Evolutionary conservation across 371 early-diverging fungal genomes (phyloP), one percentile per base, ranked within the genome.

Genomic region (Apophysomyces trapeziformis): DNA sequence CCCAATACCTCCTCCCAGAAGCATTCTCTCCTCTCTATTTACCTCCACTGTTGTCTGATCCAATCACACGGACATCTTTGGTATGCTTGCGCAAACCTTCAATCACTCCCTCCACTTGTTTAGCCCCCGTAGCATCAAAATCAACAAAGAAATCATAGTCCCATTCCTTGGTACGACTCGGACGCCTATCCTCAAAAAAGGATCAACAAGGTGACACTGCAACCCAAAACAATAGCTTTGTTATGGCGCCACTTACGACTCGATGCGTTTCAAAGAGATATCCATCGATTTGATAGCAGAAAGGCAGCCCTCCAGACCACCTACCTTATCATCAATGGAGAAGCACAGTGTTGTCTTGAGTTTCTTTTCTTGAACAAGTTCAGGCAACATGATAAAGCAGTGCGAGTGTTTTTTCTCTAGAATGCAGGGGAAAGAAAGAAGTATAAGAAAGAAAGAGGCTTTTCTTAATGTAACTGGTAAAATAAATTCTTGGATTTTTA

Each of bases 91-190:
- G 79, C 16, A 94, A 77, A 1, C 82, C 78, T 57, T 86, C 85
- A 37, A 89, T 77, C 0, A 90, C 87, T n/a, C 73, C 60, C 39
- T 78, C 61, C 35, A 93, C 86, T 65, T 89, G 85, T 14, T 75
- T 82, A 39, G 75, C 68, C 69, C 77, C 77, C 59, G 68, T 68
- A 4, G 93, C 90, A 64, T 86, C 83, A 58, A 97, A 91, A 72
- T 96, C 97, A 58, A 96, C 89, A 81, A 92, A 95, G 77, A 98
- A 95, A 72, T 98, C 96, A 71, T 98, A 97, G 63, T 91, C 89
- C 71, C 90, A 91, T 37, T 88, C 90, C 38, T 80, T 79, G 1
- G 91, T 91, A 68, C 84, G 87, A 72, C 90, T 89, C 18, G 98
- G 96, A 32, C 97, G 93, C 37, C 88, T 88, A 47, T 32, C 32